Evolutionary conservation across 129 eudicot genomes (phyloP), one percentile per base, ranked within the genome.

Genomic region (Centrapalus pauciflorus): DNA sequence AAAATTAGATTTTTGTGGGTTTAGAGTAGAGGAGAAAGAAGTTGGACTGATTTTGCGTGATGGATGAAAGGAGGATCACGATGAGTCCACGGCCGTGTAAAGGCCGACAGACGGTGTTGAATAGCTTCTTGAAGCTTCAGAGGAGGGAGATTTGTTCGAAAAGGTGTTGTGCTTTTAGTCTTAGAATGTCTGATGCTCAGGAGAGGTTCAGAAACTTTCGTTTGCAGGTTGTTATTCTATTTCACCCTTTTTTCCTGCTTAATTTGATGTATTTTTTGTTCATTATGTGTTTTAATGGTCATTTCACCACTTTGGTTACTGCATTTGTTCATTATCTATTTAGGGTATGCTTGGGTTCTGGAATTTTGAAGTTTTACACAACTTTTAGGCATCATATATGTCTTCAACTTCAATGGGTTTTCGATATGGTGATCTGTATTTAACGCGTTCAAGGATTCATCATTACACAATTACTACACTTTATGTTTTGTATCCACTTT

Each of bases 31-130:
- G 46, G 57, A 12, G 58, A 51, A 51, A 50, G 56, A 14, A 26
- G 3, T 14, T 16, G 59, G 5, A 12, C 16, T 29, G 43, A 20
- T 29, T 40, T 43, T 27, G 21, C 23, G 70, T 28, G 54, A 90
- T 91, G 98, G 98, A 91, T 38, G 96, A 96, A 16, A 61, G 96
- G 83, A 81, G 95, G 68, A 88, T 88, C n/a, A 70, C 96, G 66
- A 96, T 96, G 79, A 91, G 80, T 67, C 97, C 96, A n/a, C 74
- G 96, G 67, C 96, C 98, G 62, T 87, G 96, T 57, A 58, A 40
- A 37, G 88, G 87, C 2, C 85, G 96, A 26, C 76, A 96, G 12
- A 90, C 85, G 77, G 93, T 85, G 85, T 90, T 87, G 19, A 91
- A 91, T 55, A 91, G 97, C 72, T 93, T 91, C n/a, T 84, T 75